phyloP scores from a whole-genome alignment of 2,329 filamentous ascomycete species.

The Penicillium glabrum region DNA sequence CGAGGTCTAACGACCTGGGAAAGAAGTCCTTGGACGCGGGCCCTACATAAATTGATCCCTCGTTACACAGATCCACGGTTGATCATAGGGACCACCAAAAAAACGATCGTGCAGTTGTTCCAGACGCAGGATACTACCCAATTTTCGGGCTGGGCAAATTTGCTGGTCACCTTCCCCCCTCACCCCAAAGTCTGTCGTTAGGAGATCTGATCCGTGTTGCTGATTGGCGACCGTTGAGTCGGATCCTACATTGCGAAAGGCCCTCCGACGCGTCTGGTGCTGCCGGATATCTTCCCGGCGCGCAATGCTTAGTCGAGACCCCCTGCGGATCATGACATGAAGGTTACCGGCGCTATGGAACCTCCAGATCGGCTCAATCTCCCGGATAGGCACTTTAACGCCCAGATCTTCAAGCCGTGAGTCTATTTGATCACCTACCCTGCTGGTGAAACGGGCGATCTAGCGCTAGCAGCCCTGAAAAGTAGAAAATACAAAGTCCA shows the following conservation, averaged over 20 bases:
- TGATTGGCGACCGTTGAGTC: conserved; percentile 18
- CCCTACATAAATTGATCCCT: conserved; percentile 10
- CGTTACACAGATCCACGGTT: conserved; percentile 28
- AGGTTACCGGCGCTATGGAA: conserved; percentile 27
- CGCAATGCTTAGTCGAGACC: conserved; percentile 19
- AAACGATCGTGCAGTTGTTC: conserved; percentile 12
- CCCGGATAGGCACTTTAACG: conserved; percentile 21
- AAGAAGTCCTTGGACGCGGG: not conserved
- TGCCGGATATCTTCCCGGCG: conserved; percentile 4
- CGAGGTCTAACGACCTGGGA: conserved; percentile 15
- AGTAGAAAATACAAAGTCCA: not conserved
- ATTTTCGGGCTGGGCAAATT: conserved; percentile 15
- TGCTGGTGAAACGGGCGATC: conserved; percentile 2
- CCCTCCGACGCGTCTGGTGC: not conserved
- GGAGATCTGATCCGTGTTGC: not conserved
- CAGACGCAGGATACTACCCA: conserved; percentile 22
- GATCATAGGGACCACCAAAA: conserved; percentile 20
- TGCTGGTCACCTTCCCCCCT: conserved; percentile 8
- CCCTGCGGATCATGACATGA: conserved; percentile 27
- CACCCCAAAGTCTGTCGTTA: not conserved
- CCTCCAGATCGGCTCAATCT: conserved; percentile 19
- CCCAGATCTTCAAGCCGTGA: conserved; percentile 35
- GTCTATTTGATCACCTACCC: conserved; percentile 19
- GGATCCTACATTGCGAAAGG: not conserved
- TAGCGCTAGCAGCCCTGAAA: not conserved